Evolutionary conservation across 1,284 basidiomycete genomes (phyloP), one percentile per base, ranked within the genome.

Genomic region (Trichosporon sp.): DNA sequence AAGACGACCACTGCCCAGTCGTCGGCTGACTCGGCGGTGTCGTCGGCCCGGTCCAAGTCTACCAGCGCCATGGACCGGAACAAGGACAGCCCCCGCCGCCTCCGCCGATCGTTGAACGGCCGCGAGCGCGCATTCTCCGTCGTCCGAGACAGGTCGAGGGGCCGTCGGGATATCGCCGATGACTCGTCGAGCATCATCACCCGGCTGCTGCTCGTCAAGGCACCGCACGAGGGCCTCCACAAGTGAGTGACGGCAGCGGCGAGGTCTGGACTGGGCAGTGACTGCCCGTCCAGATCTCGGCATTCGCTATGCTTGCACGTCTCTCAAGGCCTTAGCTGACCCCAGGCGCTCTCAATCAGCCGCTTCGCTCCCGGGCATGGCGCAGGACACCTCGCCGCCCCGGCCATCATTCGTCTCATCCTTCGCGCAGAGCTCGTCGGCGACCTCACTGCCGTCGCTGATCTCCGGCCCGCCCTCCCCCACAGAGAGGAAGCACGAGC

Each of bases 141-240:
- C 3, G 19, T n/a, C n/a, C n/a, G n/a, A n/a, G n/a, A n/a, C n/a
- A n/a, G n/a, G n/a, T n/a, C n/a, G n/a, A n/a, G n/a, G n/a, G n/a
- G n/a, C n/a, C n/a, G n/a, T n/a, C n/a, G n/a, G n/a, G n/a, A n/a
- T n/a, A n/a, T n/a, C n/a, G n/a, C n/a, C n/a, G n/a, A n/a, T n/a
- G n/a, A n/a, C n/a, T n/a, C n/a, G n/a, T 23, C 25, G 4, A 21
- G 54, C 19, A 66, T 65, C 37, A 65, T 66, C 49, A 78, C 75
- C 14, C 67, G 74, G 10, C 62, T 80, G 58, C 76, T 75, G 23
- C 65, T 80, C 59, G 78, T 80, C 61, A 79, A 75, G 62, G 79
- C 79, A 14, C 78, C 78, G 2, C 60, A 63, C 36, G 68, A 69
- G 23, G 58, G 31, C 0, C 59, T 57, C 9, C 59, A 60, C 16